Conservation (phyloP, 768 basidiomycete genomes). For the Collybia sordida region DNA sequence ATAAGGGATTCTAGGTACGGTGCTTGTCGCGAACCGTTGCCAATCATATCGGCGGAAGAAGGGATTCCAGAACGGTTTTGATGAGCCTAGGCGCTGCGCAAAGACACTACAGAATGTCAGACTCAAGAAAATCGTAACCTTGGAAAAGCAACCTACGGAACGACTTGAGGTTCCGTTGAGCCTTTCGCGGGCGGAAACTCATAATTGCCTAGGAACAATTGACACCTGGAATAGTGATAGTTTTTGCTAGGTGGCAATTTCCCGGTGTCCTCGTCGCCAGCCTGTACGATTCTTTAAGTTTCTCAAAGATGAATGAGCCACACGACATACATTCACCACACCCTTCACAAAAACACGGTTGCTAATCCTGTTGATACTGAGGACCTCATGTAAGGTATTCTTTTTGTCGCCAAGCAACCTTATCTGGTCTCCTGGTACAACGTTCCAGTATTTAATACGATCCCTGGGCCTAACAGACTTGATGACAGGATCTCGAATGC, state of each 20-base stretch:
- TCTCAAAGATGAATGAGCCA: not conserved
- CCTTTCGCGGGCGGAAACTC: conserved; percentile 51
- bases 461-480: conserved; percentile 64
- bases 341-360: conserved; percentile 64
- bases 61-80: conserved; percentile 59
- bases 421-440: conserved; percentile 82
- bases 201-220: conserved; percentile 71
- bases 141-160: conserved; percentile 42
- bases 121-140: not conserved
- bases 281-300: conserved; percentile 9
- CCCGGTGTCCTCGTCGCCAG: conserved; percentile 21
- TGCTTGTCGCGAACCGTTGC: conserved; percentile 70
- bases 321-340: conserved; percentile 31
- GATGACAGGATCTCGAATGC: conserved; percentile 41
- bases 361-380: conserved; percentile 69
- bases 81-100: conserved; percentile 67
- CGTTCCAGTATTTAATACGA: conserved; percentile 84
- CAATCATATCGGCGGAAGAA: conserved; percentile 61
- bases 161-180: conserved; percentile 31
- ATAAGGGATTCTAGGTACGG: conserved; percentile 55
- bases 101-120: conserved; percentile 55
- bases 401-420: conserved; percentile 65
- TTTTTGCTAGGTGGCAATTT: conserved; percentile 41
- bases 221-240: conserved; percentile 79
- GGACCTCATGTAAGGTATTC: conserved; percentile 64